Conservation (phyloP, 139 green algal genomes). For the Diplosphaera chodatii region DNA sequence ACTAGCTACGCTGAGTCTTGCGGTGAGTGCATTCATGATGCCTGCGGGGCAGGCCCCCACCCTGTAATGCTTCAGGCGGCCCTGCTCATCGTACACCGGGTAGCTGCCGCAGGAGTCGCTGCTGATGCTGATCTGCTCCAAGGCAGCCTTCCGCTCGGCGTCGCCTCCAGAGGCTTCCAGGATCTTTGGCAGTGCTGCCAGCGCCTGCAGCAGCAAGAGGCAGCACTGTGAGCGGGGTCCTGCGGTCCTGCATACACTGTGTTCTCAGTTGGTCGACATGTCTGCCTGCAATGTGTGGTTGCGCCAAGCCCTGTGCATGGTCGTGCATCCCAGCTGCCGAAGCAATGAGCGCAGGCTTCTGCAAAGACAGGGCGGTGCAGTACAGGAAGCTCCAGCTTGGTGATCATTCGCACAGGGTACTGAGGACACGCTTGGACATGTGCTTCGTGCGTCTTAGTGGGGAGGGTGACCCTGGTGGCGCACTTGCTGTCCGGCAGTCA, state of each 20-base stretch:
- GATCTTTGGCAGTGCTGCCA: neutral
- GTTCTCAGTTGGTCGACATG: no score
- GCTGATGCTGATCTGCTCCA: slow-evolving; percentile 14
- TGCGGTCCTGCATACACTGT: no score
- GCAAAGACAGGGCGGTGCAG: no score
- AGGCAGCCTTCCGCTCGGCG: neutral
- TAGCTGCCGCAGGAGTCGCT: slow-evolving; percentile 32
- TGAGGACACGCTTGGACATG: neutral
- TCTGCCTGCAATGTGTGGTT: no score
- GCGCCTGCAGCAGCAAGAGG: neutral
- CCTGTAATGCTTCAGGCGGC: slow-evolving; percentile 22
- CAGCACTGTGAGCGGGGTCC: no score
- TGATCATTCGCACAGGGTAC: neutral
- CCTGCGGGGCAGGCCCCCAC: neutral
- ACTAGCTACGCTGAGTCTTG: neutral
- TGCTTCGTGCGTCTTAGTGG: neutral
- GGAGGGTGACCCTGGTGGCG: neutral
- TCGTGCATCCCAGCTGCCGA: no score
- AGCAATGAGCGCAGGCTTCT: no score
- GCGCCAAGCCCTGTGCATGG: no score
- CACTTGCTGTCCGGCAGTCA: slow-evolving; percentile 18
- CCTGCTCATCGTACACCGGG: slow-evolving; percentile 31
- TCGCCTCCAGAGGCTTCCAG: neutral
- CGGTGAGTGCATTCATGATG: neutral
- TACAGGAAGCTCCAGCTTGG: no score